Base-by-base conservation (phyloP, 495 filamentous ascomycete species). In the Annulohypoxylon nitens region DNA sequence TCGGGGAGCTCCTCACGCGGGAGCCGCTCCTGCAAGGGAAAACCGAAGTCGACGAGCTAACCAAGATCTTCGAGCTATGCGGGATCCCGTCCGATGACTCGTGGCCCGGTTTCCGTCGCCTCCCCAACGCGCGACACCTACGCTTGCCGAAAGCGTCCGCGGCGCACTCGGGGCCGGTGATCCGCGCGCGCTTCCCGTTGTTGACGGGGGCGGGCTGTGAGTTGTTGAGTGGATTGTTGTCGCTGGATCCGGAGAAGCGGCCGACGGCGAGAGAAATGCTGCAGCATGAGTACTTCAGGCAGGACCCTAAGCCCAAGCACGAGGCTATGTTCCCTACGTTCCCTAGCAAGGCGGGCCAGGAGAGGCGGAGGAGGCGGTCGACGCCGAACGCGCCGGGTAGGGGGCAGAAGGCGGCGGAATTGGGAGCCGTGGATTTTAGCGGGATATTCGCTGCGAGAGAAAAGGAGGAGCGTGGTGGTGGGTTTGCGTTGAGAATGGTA, bases 341-440 rank as follows among this genome's bases (percentile, higher is more conserved):
- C 77, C 96, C 96, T 1, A 94, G 91, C 57, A 98, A 97, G 81
- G 96, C 95, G 0, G 93, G 94, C 0, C 92, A 95, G 86, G 96
- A 99, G 86, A 92, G 90, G 77, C 80, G 94, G 74, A 84, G 93
- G 67, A 83, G 88, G 34, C 80, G 89, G 30, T 90, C 87, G 64
- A 97, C 91, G 47, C 96, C 96, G 2, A 91, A 93, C 75, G 96
- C 96, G n/a, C 96, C 96, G 2, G 90, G 87, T 36, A 82, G 94
- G 6, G 95, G 95, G 0, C 89, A 92, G 74, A 92, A 90, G 58
- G 90, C 90, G 1, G 87, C 81, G 58, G 82, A 94, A 55, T 81
- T 85, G 11, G 89, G 86, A 0, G 83, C 88, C 66, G 87, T 94
- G 70, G 93, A 95, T 81, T 93, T 94, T 41, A 93, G 92, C 79